A percentile compares a stretch with the other conserved stretches of the same genome.
phyloP scores from a whole-genome alignment of 2,329 filamentous ascomycete genomes.

The Neonectria ditissima region DNA sequence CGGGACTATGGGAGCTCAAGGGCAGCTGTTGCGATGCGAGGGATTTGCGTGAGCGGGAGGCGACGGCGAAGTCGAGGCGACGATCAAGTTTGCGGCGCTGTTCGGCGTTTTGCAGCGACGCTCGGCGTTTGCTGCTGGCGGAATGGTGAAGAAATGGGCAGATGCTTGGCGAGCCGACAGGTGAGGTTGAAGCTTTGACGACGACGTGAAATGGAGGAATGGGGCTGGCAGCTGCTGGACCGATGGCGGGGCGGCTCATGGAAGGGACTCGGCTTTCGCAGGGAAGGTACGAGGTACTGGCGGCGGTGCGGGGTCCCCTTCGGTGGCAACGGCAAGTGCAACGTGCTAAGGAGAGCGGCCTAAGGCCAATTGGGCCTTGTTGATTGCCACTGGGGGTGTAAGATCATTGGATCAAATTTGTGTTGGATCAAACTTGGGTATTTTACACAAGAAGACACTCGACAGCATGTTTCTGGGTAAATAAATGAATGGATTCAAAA shows the following conservation, averaged over 20 bases:
- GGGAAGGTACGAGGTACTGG: neutral
- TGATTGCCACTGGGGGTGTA: slow-evolving; percentile 37
- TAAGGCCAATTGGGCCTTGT: slow-evolving; percentile 26
- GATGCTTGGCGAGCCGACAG: slow-evolving; percentile 6
- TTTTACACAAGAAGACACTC: neutral
- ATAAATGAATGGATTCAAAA: neutral
- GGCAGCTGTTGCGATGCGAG: slow-evolving; percentile 9
- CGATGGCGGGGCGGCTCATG: slow-evolving; percentile 13
- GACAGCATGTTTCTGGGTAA: neutral
- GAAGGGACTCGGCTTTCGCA: neutral
- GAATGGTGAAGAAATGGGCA: slow-evolving; percentile 14
- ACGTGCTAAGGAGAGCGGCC: neutral
- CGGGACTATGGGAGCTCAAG: neutral
- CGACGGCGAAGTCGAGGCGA: neutral
- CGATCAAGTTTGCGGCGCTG: neutral
- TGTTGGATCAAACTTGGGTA: slow-evolving; percentile 15
- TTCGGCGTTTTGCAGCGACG: neutral
- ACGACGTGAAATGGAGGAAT: slow-evolving; percentile 18
- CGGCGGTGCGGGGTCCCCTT: slow-evolving; percentile 25
- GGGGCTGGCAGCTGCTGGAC: slow-evolving; percentile 13
- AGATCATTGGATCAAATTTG: slow-evolving; percentile 42
- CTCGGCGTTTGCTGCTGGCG: neutral
- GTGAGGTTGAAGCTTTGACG: slow-evolving; percentile 24
- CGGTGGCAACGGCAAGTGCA: slow-evolving; percentile 6
- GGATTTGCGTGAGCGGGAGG: slow-evolving; percentile 9